A percentile compares a stretch with the other conserved stretches of the same genome.
These are phyloP conservation scores for Teratosphaeria epicoccoides DNA, from an alignment of 2,329 filamentous ascomycete species.

Conservation along the genomic window DNA sequence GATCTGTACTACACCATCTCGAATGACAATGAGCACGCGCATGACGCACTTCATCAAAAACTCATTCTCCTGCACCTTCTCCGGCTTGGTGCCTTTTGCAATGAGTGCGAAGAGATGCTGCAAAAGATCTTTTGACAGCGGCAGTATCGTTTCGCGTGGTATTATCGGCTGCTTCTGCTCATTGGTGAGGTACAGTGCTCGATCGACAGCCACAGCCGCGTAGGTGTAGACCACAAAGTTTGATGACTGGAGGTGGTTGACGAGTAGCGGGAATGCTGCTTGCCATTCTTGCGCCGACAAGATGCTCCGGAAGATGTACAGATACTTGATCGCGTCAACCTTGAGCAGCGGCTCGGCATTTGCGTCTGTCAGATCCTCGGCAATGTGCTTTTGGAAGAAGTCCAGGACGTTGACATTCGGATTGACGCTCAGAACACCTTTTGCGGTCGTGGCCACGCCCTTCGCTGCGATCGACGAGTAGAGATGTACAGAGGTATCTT, in stretches of 20 bases:
- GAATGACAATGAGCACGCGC: slow-evolving; percentile 90
- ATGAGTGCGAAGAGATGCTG: slow-evolving; percentile 86
- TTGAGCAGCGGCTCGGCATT: slow-evolving; percentile 75
- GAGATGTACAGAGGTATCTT: slow-evolving; percentile 95
- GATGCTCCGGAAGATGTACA: slow-evolving; percentile 94
- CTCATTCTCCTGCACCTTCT: slow-evolving; percentile 97
- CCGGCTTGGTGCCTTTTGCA: slow-evolving; percentile 68
- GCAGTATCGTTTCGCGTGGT: slow-evolving; percentile 63
- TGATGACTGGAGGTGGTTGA: slow-evolving; percentile 77
- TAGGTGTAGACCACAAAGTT: slow-evolving; percentile 99
- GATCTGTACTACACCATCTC: slow-evolving; percentile 64
- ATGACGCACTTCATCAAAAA: slow-evolving; percentile 98
- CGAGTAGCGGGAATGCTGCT: slow-evolving; percentile 75
- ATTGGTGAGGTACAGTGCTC: slow-evolving; percentile 74
- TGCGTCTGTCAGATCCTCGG: slow-evolving; percentile 69
- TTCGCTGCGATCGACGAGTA: slow-evolving; percentile 92
- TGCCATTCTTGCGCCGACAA: slow-evolving; percentile 88
- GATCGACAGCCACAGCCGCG: slow-evolving; percentile 90
- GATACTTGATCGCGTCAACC: slow-evolving; percentile 95
- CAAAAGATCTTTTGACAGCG: slow-evolving; percentile 74
- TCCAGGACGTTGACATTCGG: slow-evolving; percentile 66
- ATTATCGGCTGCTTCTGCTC: slow-evolving; percentile 69
- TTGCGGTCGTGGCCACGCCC: slow-evolving; percentile 72
- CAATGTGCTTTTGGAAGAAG: slow-evolving; percentile 90
- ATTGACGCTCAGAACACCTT: slow-evolving; percentile 87